A percentile compares a stretch with the other conserved stretches of the same genome.
Evolutionary conservation across 1,139 yeast species (phyloP).

Genomic region (Geotrichum aggregatum): DNA sequence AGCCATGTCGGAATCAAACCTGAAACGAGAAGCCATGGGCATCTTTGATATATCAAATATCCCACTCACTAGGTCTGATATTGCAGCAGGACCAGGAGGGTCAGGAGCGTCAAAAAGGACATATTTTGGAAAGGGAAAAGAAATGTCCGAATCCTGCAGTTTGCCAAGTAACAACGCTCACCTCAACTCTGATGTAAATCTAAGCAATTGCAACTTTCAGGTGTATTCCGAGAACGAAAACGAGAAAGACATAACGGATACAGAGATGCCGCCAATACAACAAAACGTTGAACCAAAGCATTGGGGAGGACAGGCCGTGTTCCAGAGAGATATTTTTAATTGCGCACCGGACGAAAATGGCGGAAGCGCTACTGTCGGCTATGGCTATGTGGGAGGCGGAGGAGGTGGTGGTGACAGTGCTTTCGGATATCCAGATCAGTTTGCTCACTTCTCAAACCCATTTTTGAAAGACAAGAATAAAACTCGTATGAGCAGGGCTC

Average conservation of each 20-base stretch:
- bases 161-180: not conserved
- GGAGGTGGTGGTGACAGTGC: no score
- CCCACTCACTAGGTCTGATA: no score
- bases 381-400: no score
- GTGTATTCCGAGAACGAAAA: not conserved
- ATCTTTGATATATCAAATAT: no score
- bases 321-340: conserved; percentile 12
- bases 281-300: not conserved
- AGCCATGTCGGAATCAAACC: not conserved
- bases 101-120: not conserved
- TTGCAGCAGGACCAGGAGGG: no score
- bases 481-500: not conserved
- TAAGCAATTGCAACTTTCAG: no score
- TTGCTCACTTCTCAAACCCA: conserved; percentile 17
- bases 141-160: not conserved
- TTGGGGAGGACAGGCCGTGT: conserved; percentile 16
- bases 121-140: not conserved
- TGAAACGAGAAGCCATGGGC: no score
- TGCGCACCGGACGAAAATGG: not conserved
- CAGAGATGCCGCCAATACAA: not conserved
- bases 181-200: no score
- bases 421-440: conserved; percentile 13
- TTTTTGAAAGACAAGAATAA: conserved; percentile 1
- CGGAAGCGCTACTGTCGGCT: not conserved
- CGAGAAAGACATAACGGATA: not conserved